Evolutionary conservation across 768 basidiomycete species (phyloP), one percentile per base, ranked within the genome.

Genomic region (Leccinum longicurvipes): DNA sequence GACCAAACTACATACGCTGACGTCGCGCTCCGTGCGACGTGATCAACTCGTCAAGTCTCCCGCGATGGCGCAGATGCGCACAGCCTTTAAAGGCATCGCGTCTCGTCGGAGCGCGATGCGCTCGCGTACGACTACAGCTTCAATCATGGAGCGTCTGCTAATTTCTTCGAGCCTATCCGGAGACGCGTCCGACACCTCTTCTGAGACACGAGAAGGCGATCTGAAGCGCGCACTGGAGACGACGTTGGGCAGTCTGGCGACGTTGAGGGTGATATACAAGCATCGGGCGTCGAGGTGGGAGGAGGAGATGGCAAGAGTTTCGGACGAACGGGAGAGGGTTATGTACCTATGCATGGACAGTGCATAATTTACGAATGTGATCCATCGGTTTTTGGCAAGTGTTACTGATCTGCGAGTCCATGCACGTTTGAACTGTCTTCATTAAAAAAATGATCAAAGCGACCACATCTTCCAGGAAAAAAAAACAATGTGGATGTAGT

Each of bases 11-110:
- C 81, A 88, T 59, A 68, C 81, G 3, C 67, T 88, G 23, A 82
- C 79, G 3, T 90, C 88, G 25, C 83, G 89, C 11, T 79, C 85
- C 0, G 79, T 91, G 48, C 83, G 87, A 19, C 80, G 88, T 15
- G 79, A 84, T 44, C 65, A 79, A 0, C 56, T 85, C 11, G 51
- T 69, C 25, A 77, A 74, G 25, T 82, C 83, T 0, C 65, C 77
- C 6, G 75, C 78, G 5, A 76, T 89, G 72, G 63, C 67, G 10
- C 76, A 76, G 50, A 74, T 90, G 9, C 84, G 83, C 2, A 61
- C 75, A 3, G 74, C 79, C 2, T 91, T 91, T 75, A 73, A 78
- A 15, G 78, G 79, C 14, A 74, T 91, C 28, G 82, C 87, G 0
- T 61, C 76, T 2, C 80, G 82, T 32, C 79, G 88, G 21, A 77